Evolutionary conservation across 805 yeast species (phyloP).

Genomic region (Myxozyma vanderwaltii): DNA sequence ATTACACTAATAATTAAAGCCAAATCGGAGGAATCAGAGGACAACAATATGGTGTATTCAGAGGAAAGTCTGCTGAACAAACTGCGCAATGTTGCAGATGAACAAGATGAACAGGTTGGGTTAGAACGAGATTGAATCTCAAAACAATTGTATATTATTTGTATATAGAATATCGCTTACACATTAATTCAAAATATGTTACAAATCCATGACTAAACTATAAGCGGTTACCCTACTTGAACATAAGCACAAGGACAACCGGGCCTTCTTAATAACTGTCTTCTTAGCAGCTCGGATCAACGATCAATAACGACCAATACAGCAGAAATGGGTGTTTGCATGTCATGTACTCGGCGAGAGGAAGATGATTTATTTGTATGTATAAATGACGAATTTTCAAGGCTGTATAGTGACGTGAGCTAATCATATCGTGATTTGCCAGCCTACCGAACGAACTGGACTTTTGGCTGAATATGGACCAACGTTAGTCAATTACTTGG

Average conservation of each 20-base stretch:
- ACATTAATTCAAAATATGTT: no score
- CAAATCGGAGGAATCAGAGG: background rate
- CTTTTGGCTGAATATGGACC: slow-evolving; percentile 31
- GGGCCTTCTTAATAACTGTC: no score
- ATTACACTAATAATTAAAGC: slow-evolving; percentile 2
- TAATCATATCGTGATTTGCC: background rate
- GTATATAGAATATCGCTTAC: no score
- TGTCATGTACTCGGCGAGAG: slow-evolving; percentile 26
- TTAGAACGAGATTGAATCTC: no score
- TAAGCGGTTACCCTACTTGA: no score
- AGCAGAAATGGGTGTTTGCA: slow-evolving; percentile 31
- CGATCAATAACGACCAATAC: no score
- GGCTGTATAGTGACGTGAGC: background rate
- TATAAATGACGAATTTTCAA: background rate
- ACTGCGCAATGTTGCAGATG: background rate
- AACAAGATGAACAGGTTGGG: no score
- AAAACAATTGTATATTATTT: no score
- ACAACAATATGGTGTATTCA: background rate
- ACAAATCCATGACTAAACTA: no score
- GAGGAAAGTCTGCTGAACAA: background rate
- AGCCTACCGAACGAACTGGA: slow-evolving; percentile 31
- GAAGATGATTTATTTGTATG: slow-evolving; percentile 31
- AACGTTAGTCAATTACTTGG: slow-evolving; percentile 19
- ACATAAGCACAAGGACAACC: no score
- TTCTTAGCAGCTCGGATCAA: no score